Percentiles rank a stretch among this genome's conserved stretches.
Evolutionary conservation across 2,329 filamentous ascomycete species (phyloP).

Genomic region (Pseudomassariella vexata): DNA sequence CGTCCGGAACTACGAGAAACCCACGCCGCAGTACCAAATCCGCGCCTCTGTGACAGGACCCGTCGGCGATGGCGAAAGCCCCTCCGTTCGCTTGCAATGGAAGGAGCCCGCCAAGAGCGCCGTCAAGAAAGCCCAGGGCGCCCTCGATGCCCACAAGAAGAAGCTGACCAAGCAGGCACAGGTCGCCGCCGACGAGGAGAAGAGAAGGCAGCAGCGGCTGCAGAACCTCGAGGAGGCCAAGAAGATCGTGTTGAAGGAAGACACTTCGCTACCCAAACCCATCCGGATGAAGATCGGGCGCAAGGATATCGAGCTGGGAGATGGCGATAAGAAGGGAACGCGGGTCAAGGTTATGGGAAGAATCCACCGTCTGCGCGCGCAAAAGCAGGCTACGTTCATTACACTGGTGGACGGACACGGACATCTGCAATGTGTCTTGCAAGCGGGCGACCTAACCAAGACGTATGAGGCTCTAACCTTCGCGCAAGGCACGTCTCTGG

Average conservation of each 20-base stretch:
- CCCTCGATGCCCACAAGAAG: conserved; percentile 72
- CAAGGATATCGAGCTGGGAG: conserved; percentile 56
- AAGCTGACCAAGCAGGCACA: conserved; percentile 77
- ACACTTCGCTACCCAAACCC: conserved; percentile 69
- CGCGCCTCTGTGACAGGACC: conserved; percentile 61
- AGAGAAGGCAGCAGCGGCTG: conserved; percentile 65
- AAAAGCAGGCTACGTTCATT: conserved; percentile 83
- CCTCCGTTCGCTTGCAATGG: conserved; percentile 61
- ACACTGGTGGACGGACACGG: conserved; percentile 82
- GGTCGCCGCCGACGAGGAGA: conserved; percentile 63
- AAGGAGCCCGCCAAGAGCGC: conserved; percentile 80
- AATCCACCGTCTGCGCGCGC: conserved; percentile 73
- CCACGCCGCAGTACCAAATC: conserved; percentile 58
- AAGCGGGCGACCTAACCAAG: conserved; percentile 71
- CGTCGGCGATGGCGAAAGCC: conserved; percentile 57
- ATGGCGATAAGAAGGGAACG: conserved; percentile 56
- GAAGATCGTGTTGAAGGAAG: conserved; percentile 66
- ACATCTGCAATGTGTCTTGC: conserved; percentile 77
- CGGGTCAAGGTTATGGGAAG: conserved; percentile 76
- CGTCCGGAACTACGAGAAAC: conserved; percentile 58
- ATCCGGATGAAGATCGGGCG: conserved; percentile 71
- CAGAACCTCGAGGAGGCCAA: conserved; percentile 74
- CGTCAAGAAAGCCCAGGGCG: conserved; percentile 76
- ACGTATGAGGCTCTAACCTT: conserved; percentile 88
- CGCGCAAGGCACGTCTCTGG: conserved; percentile 81